Percentiles rank a stretch among this genome's conserved stretches.
Evolutionary conservation across 805 yeast species (phyloP).

Genomic region (Grigorovia humatica): DNA sequence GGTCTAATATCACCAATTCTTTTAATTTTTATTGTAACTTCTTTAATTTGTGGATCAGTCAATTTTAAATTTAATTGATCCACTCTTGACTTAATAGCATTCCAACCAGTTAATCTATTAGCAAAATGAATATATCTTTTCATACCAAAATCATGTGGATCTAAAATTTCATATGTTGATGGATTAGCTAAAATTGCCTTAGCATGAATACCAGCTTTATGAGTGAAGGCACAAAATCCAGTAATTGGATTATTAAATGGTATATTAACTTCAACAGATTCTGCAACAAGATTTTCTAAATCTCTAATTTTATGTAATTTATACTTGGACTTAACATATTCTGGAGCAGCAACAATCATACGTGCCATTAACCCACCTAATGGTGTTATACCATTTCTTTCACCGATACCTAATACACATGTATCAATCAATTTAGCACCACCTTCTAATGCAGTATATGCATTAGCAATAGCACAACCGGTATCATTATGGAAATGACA

Average conservation of each 20-base stretch:
- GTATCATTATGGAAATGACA: constrained; percentile 99
- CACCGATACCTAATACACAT: constrained; percentile 97
- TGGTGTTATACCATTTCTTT: constrained; percentile 96
- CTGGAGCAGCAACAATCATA: constrained; percentile 97
- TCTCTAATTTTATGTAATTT: constrained; percentile 93
- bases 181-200: constrained; percentile 98
- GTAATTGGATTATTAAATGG: constrained; percentile 98
- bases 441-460: constrained; percentile 95
- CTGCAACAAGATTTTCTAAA: constrained; percentile 90
- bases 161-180: constrained; percentile 90
- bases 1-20: constrained; percentile 91
- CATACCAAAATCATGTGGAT: constrained; percentile 91
- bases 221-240: constrained; percentile 98
- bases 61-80: constrained; percentile 88
- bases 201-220: constrained; percentile 98
- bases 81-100: constrained; percentile 95
- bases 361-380: constrained; percentile 98
- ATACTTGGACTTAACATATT: constrained; percentile 87
- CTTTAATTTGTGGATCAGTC: constrained; percentile 90
- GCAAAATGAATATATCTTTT: constrained; percentile 96
- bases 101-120: constrained; percentile 97
- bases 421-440: constrained; percentile 94
- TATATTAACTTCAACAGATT: constrained; percentile 90
- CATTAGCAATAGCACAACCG: constrained; percentile 97
- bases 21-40: constrained; percentile 88